A percentile compares a stretch with the other conserved stretches of the same genome.
phyloP scores from a whole-genome alignment of 345 rosid genomes.

The Cochlearia excelsa region DNA sequence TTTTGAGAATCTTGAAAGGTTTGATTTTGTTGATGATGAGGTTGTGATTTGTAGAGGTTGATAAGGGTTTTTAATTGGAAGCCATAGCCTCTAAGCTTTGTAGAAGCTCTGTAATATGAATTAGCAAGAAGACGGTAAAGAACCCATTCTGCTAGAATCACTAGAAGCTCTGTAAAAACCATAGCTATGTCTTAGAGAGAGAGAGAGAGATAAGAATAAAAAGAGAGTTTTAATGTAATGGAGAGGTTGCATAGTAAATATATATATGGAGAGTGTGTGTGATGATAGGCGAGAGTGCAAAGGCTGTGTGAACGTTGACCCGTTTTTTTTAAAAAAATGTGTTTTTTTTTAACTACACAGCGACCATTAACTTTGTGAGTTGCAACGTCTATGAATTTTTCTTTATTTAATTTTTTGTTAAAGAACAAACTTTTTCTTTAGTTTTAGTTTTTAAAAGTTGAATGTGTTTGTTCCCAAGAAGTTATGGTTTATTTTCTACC shows the following conservation, averaged over 20 bases:
- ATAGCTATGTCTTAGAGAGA: slow-evolving; percentile 31
- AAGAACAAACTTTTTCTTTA: not conserved
- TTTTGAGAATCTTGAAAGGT: slow-evolving; percentile 14
- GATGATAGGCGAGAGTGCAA: slow-evolving; percentile 32
- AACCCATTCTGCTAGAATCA: slow-evolving; percentile 60
- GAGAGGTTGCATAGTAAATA: slow-evolving; percentile 22
- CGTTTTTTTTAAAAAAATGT: not conserved
- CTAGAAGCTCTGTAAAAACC: slow-evolving; percentile 52
- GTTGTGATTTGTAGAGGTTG: slow-evolving; percentile 22
- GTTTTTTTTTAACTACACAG: slow-evolving; percentile 19
- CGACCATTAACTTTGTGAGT: slow-evolving; percentile 31
- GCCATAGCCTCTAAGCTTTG: slow-evolving; percentile 57
- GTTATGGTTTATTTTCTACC: slow-evolving; percentile 24
- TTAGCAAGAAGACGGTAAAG: slow-evolving; percentile 55
- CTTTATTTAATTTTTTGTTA: not conserved
- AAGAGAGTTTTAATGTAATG: slow-evolving; percentile 21
- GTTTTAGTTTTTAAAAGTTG: not conserved
- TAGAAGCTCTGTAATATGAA: slow-evolving; percentile 62
- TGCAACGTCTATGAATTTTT: slow-evolving; percentile 16
- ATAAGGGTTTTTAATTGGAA: slow-evolving; percentile 42
- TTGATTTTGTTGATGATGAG: slow-evolving; percentile 24
- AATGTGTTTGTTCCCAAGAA: slow-evolving; percentile 28
- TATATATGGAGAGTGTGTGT: slow-evolving; percentile 17
- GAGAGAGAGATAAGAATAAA: slow-evolving; percentile 3
- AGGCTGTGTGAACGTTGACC: slow-evolving; percentile 40